Conservation (phyloP, 2,329 filamentous ascomycete genomes). For the Dactylellina parvicollis region DNA sequence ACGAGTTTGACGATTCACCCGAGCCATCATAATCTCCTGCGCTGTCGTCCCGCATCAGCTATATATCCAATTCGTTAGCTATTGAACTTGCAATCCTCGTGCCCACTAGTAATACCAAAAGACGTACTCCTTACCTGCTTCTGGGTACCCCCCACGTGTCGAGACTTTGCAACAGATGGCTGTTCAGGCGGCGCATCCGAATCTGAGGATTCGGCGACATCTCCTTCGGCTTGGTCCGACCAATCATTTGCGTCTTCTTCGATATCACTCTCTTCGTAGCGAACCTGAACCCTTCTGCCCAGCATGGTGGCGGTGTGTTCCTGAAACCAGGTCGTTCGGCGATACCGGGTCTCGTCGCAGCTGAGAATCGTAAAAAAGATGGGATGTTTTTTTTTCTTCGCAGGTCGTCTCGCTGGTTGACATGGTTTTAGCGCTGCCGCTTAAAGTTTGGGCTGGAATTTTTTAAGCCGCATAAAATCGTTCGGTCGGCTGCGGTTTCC, state of each 20-base stretch:
- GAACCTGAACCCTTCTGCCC: constrained; percentile 34
- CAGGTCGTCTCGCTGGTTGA: neutral
- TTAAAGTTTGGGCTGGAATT: constrained; percentile 37
- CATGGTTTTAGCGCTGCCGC: constrained; percentile 38
- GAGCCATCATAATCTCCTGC: constrained; percentile 4
- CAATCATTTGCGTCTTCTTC: constrained; percentile 36
- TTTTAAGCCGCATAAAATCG: constrained; percentile 49
- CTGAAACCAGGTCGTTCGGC: constrained; percentile 5
- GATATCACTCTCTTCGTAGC: constrained; percentile 45
- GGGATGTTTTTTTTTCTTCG: constrained; percentile 15
- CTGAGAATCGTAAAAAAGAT: constrained; percentile 15
- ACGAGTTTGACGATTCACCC: neutral
- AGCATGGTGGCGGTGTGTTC: constrained; percentile 17
- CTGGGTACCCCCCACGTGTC: constrained; percentile 10
- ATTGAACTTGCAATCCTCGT: constrained; percentile 6
- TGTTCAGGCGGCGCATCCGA: constrained; percentile 35
- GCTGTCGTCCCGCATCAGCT: constrained; percentile 12
- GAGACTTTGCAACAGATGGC: constrained; percentile 17
- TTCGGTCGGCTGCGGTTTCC: constrained; percentile 26
- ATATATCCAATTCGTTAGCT: constrained; percentile 8
- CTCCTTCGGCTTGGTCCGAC: constrained; percentile 38
- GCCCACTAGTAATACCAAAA: neutral
- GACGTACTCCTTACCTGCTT: constrained; percentile 43
- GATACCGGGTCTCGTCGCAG: constrained; percentile 22
- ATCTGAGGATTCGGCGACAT: constrained; percentile 26